Base-by-base conservation (phyloP, 2,329 filamentous ascomycete genomes). In the Aspergillus carbonarius region DNA sequence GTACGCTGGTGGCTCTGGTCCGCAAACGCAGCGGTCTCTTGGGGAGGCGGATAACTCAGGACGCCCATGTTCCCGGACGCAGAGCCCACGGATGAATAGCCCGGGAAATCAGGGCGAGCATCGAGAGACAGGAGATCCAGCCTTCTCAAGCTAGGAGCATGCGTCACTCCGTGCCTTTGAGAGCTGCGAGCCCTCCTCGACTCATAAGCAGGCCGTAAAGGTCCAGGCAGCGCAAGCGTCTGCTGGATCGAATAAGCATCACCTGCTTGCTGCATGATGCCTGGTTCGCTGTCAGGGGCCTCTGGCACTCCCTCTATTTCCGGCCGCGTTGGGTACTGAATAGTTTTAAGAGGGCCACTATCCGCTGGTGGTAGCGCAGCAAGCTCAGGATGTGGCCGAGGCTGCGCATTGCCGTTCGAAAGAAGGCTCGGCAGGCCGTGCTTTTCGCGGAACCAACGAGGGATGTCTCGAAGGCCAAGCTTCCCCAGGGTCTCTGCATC, bases 401-500 rank as follows among this genome's bases (percentile, higher is more conserved):
- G 54, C 25, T 60, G 55, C 34, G 51, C 60, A 58, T 67, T 62
- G 35, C 58, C 63, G 20, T 60, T 54, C 20, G 66, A 60, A 25
- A 67, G 50, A 2, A 77, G 57, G 48, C 72, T 75, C 0, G 70
- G 54, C 1, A 76, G 57, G 6, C 62, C 60, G 58, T 72, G 66
- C 65, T 81, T 79, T 54, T 86, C 81, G 54, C 78, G 77, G 68
- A 79, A 86, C 85, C 85, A 88, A 7, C 73, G 72, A 8, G 85
- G 85, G 15, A 82, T 74, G 42, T 78, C 76, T 2, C 76, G 75
- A 52, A 96, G 83, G 0, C 93, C 93, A 2, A 96, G 81, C 6
- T 82, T 80, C 44, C 84, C 78, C 66, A 96, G 85, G 1, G 86
- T 90, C 0, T 80, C 78, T 52, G 81, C 80, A 63, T 92, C 86